These are phyloP conservation scores for Colletotrichum tropicicola DNA, from an alignment of 2,329 filamentous ascomycete genomes.

Conservation along the genomic window DNA sequence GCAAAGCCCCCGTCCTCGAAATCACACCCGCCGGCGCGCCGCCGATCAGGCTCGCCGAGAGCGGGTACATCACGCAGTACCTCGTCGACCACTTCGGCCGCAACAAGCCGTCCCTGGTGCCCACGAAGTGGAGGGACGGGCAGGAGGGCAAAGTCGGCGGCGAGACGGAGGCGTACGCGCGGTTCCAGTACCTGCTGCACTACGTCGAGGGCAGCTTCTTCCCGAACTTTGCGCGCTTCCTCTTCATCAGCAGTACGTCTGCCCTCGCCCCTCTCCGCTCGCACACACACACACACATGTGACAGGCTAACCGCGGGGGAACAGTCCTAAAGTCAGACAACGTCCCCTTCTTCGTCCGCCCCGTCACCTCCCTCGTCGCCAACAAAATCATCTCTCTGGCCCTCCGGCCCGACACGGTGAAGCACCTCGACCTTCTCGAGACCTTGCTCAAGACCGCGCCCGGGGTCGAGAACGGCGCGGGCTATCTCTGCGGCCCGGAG, in stretches of 20 bases:
- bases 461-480: constrained; percentile 39
- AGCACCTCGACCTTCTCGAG: constrained; percentile 59
- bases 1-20: constrained; percentile 84
- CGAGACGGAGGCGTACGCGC: constrained; percentile 68
- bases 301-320: neutral
- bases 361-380: constrained; percentile 57
- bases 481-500: constrained; percentile 58
- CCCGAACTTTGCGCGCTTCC: constrained; percentile 69
- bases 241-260: constrained; percentile 40
- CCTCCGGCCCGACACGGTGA: constrained; percentile 56
- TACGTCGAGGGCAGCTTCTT: constrained; percentile 89
- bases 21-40: constrained; percentile 53
- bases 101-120: constrained; percentile 56
- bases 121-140: constrained; percentile 63
- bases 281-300: neutral
- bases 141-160: constrained; percentile 66
- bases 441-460: constrained; percentile 54
- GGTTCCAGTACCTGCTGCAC: constrained; percentile 77
- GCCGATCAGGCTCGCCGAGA: constrained; percentile 79
- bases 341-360: constrained; percentile 64
- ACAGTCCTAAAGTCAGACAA: constrained; percentile 52
- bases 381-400: constrained; percentile 50
- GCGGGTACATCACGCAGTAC: constrained; percentile 85
- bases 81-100: constrained; percentile 70
- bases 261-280: neutral